Evolutionary conservation across 306 rosid genomes (phyloP).

Genomic region (Arachis stenosperma): DNA sequence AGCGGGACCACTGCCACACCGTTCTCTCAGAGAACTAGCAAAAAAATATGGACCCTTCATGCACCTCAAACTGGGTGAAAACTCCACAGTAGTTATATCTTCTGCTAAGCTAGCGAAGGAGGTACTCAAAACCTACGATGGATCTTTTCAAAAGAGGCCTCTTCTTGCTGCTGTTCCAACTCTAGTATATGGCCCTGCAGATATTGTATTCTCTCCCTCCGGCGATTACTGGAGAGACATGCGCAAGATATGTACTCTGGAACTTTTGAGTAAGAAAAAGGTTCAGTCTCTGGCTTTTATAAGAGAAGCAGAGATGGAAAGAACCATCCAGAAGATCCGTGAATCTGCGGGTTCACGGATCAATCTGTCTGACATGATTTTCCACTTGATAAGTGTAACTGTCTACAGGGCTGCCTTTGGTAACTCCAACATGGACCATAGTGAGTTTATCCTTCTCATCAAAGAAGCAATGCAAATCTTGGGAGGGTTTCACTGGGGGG

Average conservation of each 20-base stretch:
- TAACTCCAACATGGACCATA: neutral
- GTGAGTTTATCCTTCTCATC: neutral
- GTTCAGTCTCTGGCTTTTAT: neutral
- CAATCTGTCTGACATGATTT: neutral
- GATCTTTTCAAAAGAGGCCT: slow-evolving; percentile 26
- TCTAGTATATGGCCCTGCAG: neutral
- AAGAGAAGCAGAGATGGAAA: neutral
- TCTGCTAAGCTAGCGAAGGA: slow-evolving; percentile 32
- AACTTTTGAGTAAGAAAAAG: neutral
- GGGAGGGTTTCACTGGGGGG: slow-evolving; percentile 18
- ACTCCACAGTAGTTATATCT: neutral
- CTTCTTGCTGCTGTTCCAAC: neutral
- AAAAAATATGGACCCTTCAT: neutral
- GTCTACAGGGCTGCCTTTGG: slow-evolving; percentile 2
- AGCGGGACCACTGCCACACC: slow-evolving; percentile 20
- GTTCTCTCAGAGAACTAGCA: neutral
- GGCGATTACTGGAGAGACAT: slow-evolving; percentile 4
- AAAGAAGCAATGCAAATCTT: neutral
- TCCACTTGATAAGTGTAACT: neutral
- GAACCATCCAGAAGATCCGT: neutral
- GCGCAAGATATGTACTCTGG: neutral
- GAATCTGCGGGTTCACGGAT: neutral
- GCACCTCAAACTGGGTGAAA: slow-evolving; percentile 36
- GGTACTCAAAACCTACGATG: slow-evolving; percentile 27
- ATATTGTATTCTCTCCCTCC: neutral